Evolutionary conservation across 805 yeast species (phyloP).

Genomic region (Deakozyma indianensis): DNA sequence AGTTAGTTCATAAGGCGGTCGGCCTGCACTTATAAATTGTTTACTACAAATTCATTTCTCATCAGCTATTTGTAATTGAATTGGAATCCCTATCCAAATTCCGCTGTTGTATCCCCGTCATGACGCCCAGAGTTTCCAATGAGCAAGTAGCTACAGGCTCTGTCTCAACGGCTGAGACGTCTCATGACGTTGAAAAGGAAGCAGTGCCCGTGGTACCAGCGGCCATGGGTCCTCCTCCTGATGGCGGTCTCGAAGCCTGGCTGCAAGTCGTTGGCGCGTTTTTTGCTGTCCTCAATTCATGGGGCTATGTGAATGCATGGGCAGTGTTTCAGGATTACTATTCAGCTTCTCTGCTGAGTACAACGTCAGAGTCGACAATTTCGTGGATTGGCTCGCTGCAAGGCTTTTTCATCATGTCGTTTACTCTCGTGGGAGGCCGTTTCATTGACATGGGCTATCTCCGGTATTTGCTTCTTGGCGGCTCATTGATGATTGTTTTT

Average conservation of each 20-base stretch:
- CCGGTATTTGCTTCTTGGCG: constrained; percentile 12
- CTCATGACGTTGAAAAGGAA: neutral
- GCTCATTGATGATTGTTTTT: constrained; percentile 14
- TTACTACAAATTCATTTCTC: neutral
- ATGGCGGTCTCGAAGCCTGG: constrained; percentile 16
- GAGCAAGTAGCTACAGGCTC: neutral
- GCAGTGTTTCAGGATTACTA: constrained; percentile 16
- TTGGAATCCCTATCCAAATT: neutral
- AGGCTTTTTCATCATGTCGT: neutral
- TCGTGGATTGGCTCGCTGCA: constrained; percentile 1
- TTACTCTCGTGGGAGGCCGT: constrained; percentile 16
- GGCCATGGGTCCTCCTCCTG: constrained; percentile 11
- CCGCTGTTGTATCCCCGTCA: neutral
- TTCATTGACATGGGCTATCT: constrained; percentile 18
- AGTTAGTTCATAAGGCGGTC: neutral
- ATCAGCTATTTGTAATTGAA: too few relatives aligned
- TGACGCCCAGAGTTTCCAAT: too few relatives aligned
- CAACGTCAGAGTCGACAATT: neutral
- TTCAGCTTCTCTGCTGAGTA: constrained; percentile 3
- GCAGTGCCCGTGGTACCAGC: neutral
- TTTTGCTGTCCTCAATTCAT: constrained; percentile 12
- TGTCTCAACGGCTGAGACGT: neutral
- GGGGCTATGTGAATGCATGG: constrained; percentile 15
- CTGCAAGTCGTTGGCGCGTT: constrained; percentile 14
- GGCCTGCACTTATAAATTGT: neutral